Evolutionary conservation across 495 filamentous ascomycete species (phyloP).

Genomic region (Durotheca rogersii): DNA sequence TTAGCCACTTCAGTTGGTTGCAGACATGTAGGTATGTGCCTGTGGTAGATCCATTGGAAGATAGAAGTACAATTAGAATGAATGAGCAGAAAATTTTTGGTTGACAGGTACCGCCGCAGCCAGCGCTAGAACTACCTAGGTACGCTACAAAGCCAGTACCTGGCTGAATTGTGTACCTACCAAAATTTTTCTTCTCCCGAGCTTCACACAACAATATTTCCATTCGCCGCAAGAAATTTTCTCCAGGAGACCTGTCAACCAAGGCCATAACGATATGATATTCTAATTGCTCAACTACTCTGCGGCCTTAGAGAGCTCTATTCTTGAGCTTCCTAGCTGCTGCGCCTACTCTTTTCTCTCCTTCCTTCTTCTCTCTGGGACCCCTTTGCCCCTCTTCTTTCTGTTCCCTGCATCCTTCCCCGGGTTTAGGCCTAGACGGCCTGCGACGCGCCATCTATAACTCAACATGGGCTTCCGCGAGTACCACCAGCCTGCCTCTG

Average conservation of each 20-base stretch:
- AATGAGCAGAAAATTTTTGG: too few relatives aligned
- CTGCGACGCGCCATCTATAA: constrained; percentile 7
- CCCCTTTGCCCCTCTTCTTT: not conserved
- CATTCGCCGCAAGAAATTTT: constrained; percentile 6
- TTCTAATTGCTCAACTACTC: constrained; percentile 18
- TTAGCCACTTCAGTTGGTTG: too few relatives aligned
- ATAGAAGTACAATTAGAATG: too few relatives aligned
- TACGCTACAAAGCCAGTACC: too few relatives aligned
- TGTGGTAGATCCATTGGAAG: too few relatives aligned
- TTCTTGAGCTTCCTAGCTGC: constrained; percentile 27
- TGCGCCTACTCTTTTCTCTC: constrained; percentile 17
- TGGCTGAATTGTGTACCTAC: too few relatives aligned
- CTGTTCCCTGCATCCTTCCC: constrained; percentile 1
- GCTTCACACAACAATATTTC: constrained; percentile 7
- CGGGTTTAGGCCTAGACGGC: not conserved
- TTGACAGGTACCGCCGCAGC: too few relatives aligned
- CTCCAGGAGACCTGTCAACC: constrained; percentile 19
- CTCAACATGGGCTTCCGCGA: constrained; percentile 41
- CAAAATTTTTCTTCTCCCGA: constrained; percentile 7
- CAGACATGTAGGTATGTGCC: too few relatives aligned
- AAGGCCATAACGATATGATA: constrained; percentile 17
- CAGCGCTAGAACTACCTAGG: too few relatives aligned
- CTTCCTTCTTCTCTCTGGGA: not conserved
- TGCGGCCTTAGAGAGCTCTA: constrained; percentile 28
- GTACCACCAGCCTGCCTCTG: constrained; percentile 57